A percentile compares a stretch with the other conserved stretches of the same genome.
Conservation (phyloP, 2,329 filamentous ascomycete species). For the Fusarium pseudocircinatum region DNA sequence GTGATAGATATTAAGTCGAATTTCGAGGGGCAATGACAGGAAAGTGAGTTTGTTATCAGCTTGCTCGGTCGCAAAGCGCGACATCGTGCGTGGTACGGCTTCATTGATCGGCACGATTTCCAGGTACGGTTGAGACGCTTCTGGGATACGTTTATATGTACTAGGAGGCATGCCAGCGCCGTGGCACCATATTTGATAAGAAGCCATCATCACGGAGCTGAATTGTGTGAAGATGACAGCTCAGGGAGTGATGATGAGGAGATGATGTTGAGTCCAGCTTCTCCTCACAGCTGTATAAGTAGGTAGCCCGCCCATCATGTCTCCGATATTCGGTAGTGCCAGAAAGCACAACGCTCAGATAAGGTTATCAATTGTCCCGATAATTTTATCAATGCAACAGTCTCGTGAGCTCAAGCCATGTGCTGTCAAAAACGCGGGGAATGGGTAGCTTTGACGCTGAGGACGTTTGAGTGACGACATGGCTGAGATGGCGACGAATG, state of each 20-base stretch:
- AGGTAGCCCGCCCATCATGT: not conserved
- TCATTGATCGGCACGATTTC: slow-evolving; percentile 12
- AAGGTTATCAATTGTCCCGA: not conserved
- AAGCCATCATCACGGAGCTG: slow-evolving; percentile 5
- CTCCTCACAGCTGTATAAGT: slow-evolving; percentile 17
- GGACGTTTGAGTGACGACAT: slow-evolving; percentile 35
- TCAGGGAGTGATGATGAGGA: not conserved
- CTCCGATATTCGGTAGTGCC: not conserved
- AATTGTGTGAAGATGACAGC: not conserved
- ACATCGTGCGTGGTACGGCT: slow-evolving; percentile 6
- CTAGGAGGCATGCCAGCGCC: slow-evolving; percentile 17
- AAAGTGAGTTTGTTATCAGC: slow-evolving; percentile 12
- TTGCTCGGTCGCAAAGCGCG: not conserved
- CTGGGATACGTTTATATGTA: not conserved
- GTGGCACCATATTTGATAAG: slow-evolving; percentile 27
- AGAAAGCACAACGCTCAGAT: slow-evolving; percentile 12
- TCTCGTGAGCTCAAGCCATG: slow-evolving; percentile 29
- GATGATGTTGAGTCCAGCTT: not conserved
- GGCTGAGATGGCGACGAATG: slow-evolving; percentile 14
- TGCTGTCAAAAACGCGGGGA: slow-evolving; percentile 30
- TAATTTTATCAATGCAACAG: slow-evolving; percentile 8
- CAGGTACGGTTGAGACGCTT: slow-evolving; percentile 5
- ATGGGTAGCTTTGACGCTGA: slow-evolving; percentile 18
- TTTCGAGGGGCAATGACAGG: slow-evolving; percentile 54
- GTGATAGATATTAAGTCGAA: slow-evolving; percentile 58